These are phyloP conservation scores for Solidago caesia DNA, from an alignment of 129 eudicot genomes.

Conservation along the genomic window DNA sequence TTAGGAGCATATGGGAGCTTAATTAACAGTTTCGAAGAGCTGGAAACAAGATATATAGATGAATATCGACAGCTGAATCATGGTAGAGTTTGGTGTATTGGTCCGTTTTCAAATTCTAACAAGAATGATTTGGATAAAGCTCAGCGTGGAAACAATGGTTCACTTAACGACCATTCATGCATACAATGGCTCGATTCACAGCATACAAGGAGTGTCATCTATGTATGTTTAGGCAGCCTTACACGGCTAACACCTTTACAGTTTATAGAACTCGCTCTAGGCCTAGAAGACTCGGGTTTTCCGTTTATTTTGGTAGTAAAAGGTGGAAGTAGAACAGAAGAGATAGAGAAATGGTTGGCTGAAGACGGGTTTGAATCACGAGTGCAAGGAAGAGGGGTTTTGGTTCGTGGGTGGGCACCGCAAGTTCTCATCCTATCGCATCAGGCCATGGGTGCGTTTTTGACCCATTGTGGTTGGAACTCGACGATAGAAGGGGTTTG, in stretches of 20 bases:
- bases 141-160: conserved; percentile 42
- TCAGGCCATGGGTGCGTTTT: conserved; percentile 38
- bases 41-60: conserved; percentile 42
- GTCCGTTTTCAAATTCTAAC: conserved; percentile 48
- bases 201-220: conserved; percentile 34
- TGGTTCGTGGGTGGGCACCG: conserved; percentile 47
- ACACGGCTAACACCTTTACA: conserved; percentile 30
- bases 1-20: conserved; percentile 42
- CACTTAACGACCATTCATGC: conserved; percentile 1
- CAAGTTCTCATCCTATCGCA: conserved; percentile 44
- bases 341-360: conserved; percentile 33
- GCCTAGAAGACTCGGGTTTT: conserved; percentile 24
- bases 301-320: conserved; percentile 35
- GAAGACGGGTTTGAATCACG: conserved; percentile 32
- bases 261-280: conserved; percentile 39
- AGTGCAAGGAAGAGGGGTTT: conserved; percentile 33
- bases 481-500: conserved; percentile 46
- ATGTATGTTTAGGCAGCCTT: conserved; percentile 49
- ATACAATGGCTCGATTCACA: conserved; percentile 48
- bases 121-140: conserved; percentile 41
- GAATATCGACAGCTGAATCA: conserved; percentile 30
- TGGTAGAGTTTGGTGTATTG: conserved; percentile 51
- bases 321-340: conserved; percentile 27
- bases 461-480: conserved; percentile 57
- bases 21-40: conserved; percentile 49